A percentile compares a stretch with the other conserved stretches of the same genome.
These are phyloP conservation scores for Fonsecaea monophora DNA, from an alignment of 2,329 filamentous ascomycete genomes.

Conservation along the genomic window DNA sequence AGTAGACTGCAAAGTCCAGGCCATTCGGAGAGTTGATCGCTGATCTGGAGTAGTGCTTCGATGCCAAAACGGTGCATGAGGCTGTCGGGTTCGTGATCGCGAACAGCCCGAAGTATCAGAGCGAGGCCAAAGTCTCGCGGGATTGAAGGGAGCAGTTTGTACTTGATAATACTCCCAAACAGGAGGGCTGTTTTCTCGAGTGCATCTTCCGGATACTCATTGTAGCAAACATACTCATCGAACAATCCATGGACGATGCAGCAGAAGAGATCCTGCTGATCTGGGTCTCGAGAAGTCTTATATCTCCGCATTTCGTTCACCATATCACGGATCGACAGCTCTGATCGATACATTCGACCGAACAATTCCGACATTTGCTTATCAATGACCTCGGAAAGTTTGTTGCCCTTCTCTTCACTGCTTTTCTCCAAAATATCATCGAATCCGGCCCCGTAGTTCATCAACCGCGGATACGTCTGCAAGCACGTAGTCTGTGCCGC, in stretches of 20 bases:
- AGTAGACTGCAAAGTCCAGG: conserved; percentile 91
- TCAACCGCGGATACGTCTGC: conserved; percentile 87
- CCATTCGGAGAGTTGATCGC: conserved; percentile 86
- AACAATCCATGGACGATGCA: conserved; percentile 99
- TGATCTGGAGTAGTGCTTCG: conserved; percentile 89
- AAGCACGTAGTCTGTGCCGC: conserved; percentile 85
- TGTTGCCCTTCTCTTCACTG: conserved; percentile 75
- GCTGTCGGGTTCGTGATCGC: conserved; percentile 80
- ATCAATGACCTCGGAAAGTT: conserved; percentile 78
- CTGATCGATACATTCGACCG: conserved; percentile 95
- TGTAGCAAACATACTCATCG: conserved; percentile 95
- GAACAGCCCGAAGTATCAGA: conserved; percentile 96
- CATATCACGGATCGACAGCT: conserved; percentile 83
- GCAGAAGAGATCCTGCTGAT: conserved; percentile 92
- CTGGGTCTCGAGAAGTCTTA: conserved; percentile 81
- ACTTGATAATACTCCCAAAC: conserved; percentile 95
- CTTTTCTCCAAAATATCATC: conserved; percentile 91
- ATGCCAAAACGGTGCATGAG: conserved; percentile 99
- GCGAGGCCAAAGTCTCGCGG: conserved; percentile 92
- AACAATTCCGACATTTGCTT: conserved; percentile 96
- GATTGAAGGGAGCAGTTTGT: conserved; percentile 86
- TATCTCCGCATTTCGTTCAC: conserved; percentile 84
- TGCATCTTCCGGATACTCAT: conserved; percentile 94
- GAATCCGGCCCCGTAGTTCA: conserved; percentile 93
- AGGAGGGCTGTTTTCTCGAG: conserved; percentile 93